phyloP scores from a whole-genome alignment of 2,329 filamentous ascomycete genomes.

The Talaromyces sp. region DNA sequence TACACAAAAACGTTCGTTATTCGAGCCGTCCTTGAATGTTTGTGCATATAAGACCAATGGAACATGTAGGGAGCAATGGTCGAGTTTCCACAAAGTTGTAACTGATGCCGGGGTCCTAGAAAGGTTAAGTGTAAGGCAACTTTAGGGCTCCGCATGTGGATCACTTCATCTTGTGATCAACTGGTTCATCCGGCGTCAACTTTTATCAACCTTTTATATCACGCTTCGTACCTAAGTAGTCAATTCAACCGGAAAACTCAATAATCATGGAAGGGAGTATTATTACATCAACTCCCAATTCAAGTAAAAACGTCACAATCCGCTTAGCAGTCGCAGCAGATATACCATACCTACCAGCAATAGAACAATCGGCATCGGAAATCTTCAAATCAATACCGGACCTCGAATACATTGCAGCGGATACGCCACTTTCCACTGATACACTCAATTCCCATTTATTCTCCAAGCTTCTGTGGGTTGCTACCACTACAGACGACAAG shows the following conservation, averaged over 20 bases:
- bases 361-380: slow-evolving; percentile 15
- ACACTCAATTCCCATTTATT: neutral
- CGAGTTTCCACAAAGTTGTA: neutral
- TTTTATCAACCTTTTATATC: neutral
- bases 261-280: neutral
- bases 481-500: neutral
- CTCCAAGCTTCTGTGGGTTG: slow-evolving; percentile 11
- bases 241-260: neutral
- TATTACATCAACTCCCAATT: neutral
- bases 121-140: neutral
- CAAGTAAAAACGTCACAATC: neutral
- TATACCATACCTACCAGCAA: slow-evolving; percentile 9
- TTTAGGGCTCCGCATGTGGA: neutral
- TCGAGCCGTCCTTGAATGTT: neutral
- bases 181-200: neutral
- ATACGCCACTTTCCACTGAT: slow-evolving; percentile 6
- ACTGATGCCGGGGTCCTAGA: neutral
- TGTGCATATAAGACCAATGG: neutral
- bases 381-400: slow-evolving; percentile 14
- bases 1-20: neutral
- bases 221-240: neutral
- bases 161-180: neutral
- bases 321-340: slow-evolving; percentile 1
- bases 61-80: neutral
- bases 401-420: slow-evolving; percentile 12